Evolutionary conservation across 208 protist genomes (phyloP), one percentile per base, ranked within the genome.

Genomic region (Leishmania martiniquensis): DNA sequence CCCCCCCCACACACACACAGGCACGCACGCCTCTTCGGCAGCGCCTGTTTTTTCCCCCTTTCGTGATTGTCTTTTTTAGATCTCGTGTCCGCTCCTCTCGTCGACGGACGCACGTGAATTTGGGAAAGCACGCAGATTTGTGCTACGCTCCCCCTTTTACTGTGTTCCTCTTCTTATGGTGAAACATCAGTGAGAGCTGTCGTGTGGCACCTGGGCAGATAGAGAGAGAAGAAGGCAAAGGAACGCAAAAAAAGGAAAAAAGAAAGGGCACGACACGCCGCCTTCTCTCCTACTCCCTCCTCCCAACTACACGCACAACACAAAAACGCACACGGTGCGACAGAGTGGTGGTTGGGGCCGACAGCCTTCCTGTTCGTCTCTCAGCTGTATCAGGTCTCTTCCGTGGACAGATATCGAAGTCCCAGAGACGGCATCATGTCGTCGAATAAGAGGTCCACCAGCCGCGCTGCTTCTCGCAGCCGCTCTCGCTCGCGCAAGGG

Each of bases 381-480:
- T 17, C 25, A 32, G 9, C n/a, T n/a, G n/a, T n/a, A n/a, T n/a
- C n/a, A n/a, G n/a, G n/a, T 60, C 34, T 62, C 15, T 62, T 9
- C 2, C 2, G 20, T 32, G 12, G 12, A 49, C 10, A 45, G 5
- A 39, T 22, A 68, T 25, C 17, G 22, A 17, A 47, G 15, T 29
- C 29, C 42, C 42, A 42, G 4, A n/a, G 6, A 68, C 15, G 34
- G 17, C 22, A 29, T 47, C 32, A 93, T 93, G 89, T 68, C 89
- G 9, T 67, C 79, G 29, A 89, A 84, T 70, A 84, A 81, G 78
- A 75, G 80, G 62, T 78, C 87, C 39, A 78, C 79, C 60, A 89
- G 81, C 79, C 79, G 82, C 63, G 77, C 51, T 20, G 71, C 32
- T 13, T 75, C 71, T n/a, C 51, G 71, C 37, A 75, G 25, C 39